These are phyloP conservation scores for Raffaelea ambrosiae DNA, from an alignment of 2,329 filamentous ascomycete species.

Conservation along the genomic window DNA sequence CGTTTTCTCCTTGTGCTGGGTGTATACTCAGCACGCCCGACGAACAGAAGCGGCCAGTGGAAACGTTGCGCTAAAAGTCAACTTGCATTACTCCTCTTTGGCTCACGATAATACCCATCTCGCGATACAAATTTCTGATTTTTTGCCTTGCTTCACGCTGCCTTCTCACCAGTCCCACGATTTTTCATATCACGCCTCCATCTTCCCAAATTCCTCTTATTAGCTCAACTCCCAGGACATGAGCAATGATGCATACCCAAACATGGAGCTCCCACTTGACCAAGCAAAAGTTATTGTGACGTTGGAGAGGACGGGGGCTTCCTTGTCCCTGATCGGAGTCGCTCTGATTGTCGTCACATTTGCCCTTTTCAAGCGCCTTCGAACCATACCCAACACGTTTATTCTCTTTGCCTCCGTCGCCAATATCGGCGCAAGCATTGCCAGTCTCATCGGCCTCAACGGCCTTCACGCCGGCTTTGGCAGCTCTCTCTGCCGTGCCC, in stretches of 20 bases:
- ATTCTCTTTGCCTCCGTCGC: conserved; percentile 53
- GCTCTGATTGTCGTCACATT: conserved; percentile 45
- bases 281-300: conserved; percentile 34
- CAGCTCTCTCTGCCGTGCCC: conserved; percentile 52
- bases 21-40: no score
- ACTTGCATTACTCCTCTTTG: no score
- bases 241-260: conserved; percentile 5
- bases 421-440: conserved; percentile 51
- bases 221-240: not conserved
- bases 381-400: conserved; percentile 53
- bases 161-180: no score
- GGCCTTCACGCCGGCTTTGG: conserved; percentile 47
- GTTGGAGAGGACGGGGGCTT: conserved; percentile 45
- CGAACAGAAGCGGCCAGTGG: no score
- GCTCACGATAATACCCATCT: no score
- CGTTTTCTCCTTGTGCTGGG: no score
- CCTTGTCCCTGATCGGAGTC: conserved; percentile 42
- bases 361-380: conserved; percentile 38
- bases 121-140: no score
- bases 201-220: no score
- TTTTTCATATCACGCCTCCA: no score
- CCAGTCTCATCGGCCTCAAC: conserved; percentile 62
- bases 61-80: no score
- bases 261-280: conserved; percentile 19
- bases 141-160: no score